Percentiles rank a stretch among this genome's conserved stretches.
These are phyloP conservation scores for Curvularia hawaiiensis DNA, from an alignment of 2,329 filamentous ascomycete species.

Conservation along the genomic window DNA sequence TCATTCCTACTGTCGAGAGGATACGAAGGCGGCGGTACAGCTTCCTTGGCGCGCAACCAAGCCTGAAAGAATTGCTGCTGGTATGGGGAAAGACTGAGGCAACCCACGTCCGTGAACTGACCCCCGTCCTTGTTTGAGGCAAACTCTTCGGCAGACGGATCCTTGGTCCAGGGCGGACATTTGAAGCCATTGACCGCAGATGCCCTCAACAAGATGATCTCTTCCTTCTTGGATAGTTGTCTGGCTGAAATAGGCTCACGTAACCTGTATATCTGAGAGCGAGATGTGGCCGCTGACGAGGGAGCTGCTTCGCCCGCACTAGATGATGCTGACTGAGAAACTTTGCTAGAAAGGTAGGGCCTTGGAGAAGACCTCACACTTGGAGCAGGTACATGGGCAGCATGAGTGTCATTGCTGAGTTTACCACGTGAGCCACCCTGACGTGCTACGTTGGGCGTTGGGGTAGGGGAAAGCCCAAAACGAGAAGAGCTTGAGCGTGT, in stretches of 20 bases:
- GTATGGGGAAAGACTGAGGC: conserved; percentile 73
- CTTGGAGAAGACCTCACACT: neutral
- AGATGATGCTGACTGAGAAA: neutral
- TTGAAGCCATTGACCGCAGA: conserved; percentile 81
- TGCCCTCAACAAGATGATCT: conserved; percentile 75
- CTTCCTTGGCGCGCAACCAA: conserved; percentile 79
- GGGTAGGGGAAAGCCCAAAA: conserved; percentile 15
- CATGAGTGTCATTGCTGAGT: neutral
- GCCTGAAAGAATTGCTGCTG: conserved; percentile 79
- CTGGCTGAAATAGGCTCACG: conserved; percentile 61
- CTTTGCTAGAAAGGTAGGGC: neutral
- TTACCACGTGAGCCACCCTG: conserved; percentile 15
- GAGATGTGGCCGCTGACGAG: conserved; percentile 16
- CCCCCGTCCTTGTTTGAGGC: conserved; percentile 54
- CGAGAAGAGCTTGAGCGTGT: conserved; percentile 15
- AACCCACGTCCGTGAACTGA: conserved; percentile 70
- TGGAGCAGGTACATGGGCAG: neutral
- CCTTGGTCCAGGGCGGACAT: conserved; percentile 81
- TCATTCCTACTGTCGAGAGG: conserved; percentile 35
- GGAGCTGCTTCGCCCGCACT: neutral
- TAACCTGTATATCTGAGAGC: conserved; percentile 42
- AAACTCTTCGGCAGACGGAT: conserved; percentile 69
- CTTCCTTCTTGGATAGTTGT: conserved; percentile 69
- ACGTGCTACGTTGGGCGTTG: conserved; percentile 12
- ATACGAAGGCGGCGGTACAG: conserved; percentile 58